Percentiles rank a stretch among this genome's conserved stretches.
phyloP scores from a whole-genome alignment of 2,329 filamentous ascomycete genomes.

The Fusarium humuli region DNA sequence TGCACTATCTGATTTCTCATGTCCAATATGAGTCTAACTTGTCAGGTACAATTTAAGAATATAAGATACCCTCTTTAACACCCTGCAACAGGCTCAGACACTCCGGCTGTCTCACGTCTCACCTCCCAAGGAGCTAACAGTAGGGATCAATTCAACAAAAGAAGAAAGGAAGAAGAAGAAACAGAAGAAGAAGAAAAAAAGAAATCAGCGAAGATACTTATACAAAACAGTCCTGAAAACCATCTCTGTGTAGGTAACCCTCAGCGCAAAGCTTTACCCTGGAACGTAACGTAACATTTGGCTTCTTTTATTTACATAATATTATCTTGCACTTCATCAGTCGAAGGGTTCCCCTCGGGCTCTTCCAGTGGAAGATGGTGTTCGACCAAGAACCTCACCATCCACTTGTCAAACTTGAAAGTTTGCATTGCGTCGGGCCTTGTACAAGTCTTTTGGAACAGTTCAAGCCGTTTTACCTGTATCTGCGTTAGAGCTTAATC shows the following conservation, averaged over 20 bases:
- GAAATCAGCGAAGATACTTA: too few relatives aligned
- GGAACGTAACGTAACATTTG: background rate
- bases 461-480: background rate
- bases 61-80: background rate
- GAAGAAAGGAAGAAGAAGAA: too few relatives aligned
- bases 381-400: conserved; percentile 16
- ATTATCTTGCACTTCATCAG: background rate
- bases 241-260: background rate
- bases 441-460: conserved; percentile 7
- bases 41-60: background rate
- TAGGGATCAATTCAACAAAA: background rate
- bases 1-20: background rate
- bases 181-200: too few relatives aligned
- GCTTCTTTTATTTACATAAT: background rate
- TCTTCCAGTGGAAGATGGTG: conserved; percentile 9
- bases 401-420: conserved; percentile 15
- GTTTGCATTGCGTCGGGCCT: conserved; percentile 1
- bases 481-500: background rate
- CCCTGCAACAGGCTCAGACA: background rate
- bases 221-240: background rate
- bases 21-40: background rate
- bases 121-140: background rate
- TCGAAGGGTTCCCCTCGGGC: background rate
- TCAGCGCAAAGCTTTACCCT: background rate
- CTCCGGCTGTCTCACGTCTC: background rate